Evolutionary conservation across 306 rosid genomes (phyloP).

Genomic region (Dryas alaskensis): DNA sequence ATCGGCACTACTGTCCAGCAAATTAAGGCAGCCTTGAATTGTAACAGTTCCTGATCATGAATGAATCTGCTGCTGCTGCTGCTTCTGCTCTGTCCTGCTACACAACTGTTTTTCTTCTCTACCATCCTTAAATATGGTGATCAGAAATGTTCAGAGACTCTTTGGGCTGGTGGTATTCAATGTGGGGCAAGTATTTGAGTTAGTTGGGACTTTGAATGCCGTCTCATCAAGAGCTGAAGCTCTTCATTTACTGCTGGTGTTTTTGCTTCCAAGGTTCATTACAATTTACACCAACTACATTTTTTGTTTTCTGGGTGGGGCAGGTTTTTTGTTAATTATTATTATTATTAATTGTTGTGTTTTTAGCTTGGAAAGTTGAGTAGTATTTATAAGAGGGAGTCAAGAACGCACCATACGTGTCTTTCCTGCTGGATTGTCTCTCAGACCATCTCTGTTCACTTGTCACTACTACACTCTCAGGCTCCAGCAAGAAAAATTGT

Average conservation of each 20-base stretch:
- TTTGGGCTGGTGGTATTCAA: slow-evolving; percentile 46
- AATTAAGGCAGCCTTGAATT: slow-evolving; percentile 81
- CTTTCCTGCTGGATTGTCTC: slow-evolving; percentile 14
- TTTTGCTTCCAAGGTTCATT: slow-evolving; percentile 53
- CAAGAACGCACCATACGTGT: slow-evolving; percentile 94
- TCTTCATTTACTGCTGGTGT: slow-evolving; percentile 60
- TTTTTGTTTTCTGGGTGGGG: slow-evolving; percentile 10
- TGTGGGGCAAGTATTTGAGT: slow-evolving; percentile 49
- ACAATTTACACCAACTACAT: slow-evolving; percentile 61
- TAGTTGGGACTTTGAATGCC: slow-evolving; percentile 79
- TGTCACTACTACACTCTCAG: too few species aligned
- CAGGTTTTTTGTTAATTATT: background rate
- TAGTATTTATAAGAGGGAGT: slow-evolving; percentile 58
- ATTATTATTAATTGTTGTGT: background rate
- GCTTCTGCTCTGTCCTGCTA: background rate
- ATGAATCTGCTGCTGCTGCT: background rate
- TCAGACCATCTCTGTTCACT: background rate
- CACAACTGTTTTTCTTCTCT: slow-evolving; percentile 28
- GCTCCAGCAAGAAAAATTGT: slow-evolving; percentile 20
- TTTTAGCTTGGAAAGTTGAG: background rate
- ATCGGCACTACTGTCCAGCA: slow-evolving; percentile 83
- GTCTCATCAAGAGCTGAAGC: slow-evolving; percentile 54
- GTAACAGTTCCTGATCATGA: slow-evolving; percentile 55
- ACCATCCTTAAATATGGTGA: slow-evolving; percentile 46
- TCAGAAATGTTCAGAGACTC: slow-evolving; percentile 42